Base-by-base conservation (phyloP, 768 basidiomycete genomes). In the Baorangia bicolor region DNA sequence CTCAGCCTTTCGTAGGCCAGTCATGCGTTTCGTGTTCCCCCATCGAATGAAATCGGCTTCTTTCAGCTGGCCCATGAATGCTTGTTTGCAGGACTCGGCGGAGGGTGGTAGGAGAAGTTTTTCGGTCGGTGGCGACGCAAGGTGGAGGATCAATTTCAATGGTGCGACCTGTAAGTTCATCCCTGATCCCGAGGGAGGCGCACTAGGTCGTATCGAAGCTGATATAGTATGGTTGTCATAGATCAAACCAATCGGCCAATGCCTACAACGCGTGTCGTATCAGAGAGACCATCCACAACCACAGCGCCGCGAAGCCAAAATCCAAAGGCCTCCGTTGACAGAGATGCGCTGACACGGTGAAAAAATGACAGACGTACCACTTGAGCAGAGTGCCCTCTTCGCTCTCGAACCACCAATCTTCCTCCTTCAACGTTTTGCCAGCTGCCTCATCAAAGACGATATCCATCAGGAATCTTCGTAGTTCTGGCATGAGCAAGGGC, bases 331-430 rank as follows among this genome's bases (percentile, higher is more conserved):
- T 9, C 35, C 18, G 6, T 38, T 30, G 51, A 51, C n/a, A 30
- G 46, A 27, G 25, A 42, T 49, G 52, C 16, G 42, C 52, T 31
- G 34, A 31, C 41, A 27, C 16, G 53, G 50, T 37, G 31, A 33
- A 48, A 39, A 34, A 49, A n/a, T n/a, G 23, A 48, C 1, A 12
- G 30, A 78, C 84, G 58, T 54, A 96, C 96, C 96, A 98, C 75
- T 94, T 92, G 64, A 95, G 79, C 46, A 90, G 68, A 7, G 80
- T 82, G 30, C 92, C 91, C 61, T 86, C 88, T 50, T 90, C 89
- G 58, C 86, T 89, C 73, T 97, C 94, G 70, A 99, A 97, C 97
- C 96, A 98, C 91, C 96, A 94, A 49, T 95, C 90, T 54, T 92
- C 90, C 61, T 94, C 92, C 66, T 89, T 90, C 56, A 95, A 73